Base-by-base conservation (phyloP, 768 basidiomycete genomes). In the Russula sp. region DNA sequence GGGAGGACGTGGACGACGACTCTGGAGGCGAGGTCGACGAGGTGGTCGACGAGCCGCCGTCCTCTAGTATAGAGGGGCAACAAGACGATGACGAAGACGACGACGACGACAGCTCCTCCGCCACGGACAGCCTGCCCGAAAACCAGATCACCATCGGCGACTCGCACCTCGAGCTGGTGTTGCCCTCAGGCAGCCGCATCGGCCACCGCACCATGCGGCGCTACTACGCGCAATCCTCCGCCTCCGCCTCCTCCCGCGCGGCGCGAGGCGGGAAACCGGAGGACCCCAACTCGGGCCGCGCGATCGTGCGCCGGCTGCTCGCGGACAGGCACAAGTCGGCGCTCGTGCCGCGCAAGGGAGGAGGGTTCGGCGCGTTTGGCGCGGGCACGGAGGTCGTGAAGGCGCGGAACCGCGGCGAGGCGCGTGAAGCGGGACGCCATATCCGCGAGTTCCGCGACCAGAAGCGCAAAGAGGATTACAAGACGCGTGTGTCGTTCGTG, bases 371-470 rank as follows among this genome's bases (percentile, higher is more conserved):
- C 31, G 92, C 91, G 2, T 94, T 80, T 70, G 95, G 95, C 2
- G 76, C 76, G 10, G 94, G 92, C 1, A 86, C 82, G 8, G 84
- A 92, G 37, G 88, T 94, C 10, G 82, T 98, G 64, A 91, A 88
- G 73, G 96, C 94, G 22, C 81, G 93, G 56, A 98, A 98, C 77
- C 82, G 81, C n/a, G 97, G 97, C 2, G 96, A 98, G 76, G 97
- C 97, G 14, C 83, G 83, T 67, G 89, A 98, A 74, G 96, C 96
- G 22, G 92, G 88, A 14, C 82, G 91, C 51, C 91, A 95, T 74
- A 82, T 91, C 1, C 79, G 85, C 59, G 89, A 94, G 70, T 90
- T 89, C 77, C 80, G 88, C 65, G 95, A 97, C 71, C 85, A 89
- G 72, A 83, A 78, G 69, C 79, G 84, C 55, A 81, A 83, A 63